These are phyloP conservation scores for Acanthamoeba sp. DNA, from an alignment of 208 protist species.

Conservation along the genomic window DNA sequence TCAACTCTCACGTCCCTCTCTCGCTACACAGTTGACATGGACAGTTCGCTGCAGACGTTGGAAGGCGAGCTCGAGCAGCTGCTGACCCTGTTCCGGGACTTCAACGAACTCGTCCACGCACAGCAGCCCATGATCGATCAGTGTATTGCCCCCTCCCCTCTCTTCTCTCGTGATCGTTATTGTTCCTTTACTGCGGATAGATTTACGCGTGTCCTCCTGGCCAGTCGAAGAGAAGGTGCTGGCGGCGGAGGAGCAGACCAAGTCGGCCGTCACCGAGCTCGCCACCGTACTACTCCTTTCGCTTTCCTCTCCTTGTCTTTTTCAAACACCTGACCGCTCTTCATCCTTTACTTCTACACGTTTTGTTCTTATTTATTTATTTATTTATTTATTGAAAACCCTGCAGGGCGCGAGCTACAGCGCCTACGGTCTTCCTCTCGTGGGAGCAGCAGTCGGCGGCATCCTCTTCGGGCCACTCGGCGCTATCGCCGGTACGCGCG, in stretches of 20 bases:
- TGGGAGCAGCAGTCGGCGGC: slow-evolving; percentile 13
- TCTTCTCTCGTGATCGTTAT: background rate
- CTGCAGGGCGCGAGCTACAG: slow-evolving; percentile 26
- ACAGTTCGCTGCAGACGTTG: background rate
- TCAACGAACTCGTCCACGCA: slow-evolving; percentile 56
- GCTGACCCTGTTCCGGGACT: slow-evolving; percentile 42
- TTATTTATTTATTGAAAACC: no score
- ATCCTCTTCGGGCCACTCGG: slow-evolving; percentile 2
- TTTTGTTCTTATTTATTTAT: no score
- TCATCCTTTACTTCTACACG: no score
- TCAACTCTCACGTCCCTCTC: no score
- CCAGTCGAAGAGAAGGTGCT: slow-evolving; percentile 57
- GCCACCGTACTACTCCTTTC: background rate
- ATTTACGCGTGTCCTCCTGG: background rate
- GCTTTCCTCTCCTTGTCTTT: background rate
- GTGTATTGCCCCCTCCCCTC: background rate
- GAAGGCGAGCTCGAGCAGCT: slow-evolving; percentile 51
- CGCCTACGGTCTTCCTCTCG: slow-evolving; percentile 1
- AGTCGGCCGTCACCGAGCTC: slow-evolving; percentile 54
- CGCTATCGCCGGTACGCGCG: slow-evolving; percentile 41
- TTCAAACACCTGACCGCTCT: no score
- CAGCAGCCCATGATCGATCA: slow-evolving; percentile 68
- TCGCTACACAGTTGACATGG: background rate
- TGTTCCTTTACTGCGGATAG: background rate
- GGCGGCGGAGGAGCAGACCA: slow-evolving; percentile 22